phyloP scores from a whole-genome alignment of 2,329 filamentous ascomycete species.

The Cladosporium sp. region DNA sequence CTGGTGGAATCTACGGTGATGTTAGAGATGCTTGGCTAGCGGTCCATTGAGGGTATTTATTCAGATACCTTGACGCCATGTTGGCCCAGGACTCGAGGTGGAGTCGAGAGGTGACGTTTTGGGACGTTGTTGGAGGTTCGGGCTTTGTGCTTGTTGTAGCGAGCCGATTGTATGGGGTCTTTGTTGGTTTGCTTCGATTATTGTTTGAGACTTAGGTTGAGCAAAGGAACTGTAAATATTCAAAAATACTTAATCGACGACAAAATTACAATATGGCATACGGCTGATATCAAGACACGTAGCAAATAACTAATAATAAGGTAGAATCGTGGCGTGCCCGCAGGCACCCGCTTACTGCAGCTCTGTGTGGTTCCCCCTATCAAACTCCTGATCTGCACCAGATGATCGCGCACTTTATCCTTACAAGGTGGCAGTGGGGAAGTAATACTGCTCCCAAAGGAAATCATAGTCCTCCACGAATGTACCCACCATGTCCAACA shows the following conservation, averaged over 20 bases:
- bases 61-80: constrained; percentile 13
- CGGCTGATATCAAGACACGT: constrained; percentile 6
- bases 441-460: constrained; percentile 97
- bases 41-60: neutral
- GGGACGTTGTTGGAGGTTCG: constrained; percentile 4
- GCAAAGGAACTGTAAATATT: too few species aligned
- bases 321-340: neutral
- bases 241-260: too few species aligned
- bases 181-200: constrained; percentile 2
- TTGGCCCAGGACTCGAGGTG: constrained; percentile 7
- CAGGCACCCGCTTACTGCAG: constrained; percentile 11
- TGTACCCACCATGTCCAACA: constrained; percentile 76
- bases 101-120: constrained; percentile 10
- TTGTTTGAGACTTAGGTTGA: neutral
- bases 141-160: constrained; percentile 1
- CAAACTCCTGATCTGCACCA: constrained; percentile 10
- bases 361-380: neutral
- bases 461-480: constrained; percentile 96
- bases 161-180: neutral
- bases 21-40: neutral
- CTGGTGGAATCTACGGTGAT: constrained; percentile 20
- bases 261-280: neutral
- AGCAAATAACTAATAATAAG: constrained; percentile 3
- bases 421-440: constrained; percentile 61
- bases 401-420: neutral